phyloP scores from a whole-genome alignment of 2,329 filamentous ascomycete genomes.

The Clarireedia monteithiana region DNA sequence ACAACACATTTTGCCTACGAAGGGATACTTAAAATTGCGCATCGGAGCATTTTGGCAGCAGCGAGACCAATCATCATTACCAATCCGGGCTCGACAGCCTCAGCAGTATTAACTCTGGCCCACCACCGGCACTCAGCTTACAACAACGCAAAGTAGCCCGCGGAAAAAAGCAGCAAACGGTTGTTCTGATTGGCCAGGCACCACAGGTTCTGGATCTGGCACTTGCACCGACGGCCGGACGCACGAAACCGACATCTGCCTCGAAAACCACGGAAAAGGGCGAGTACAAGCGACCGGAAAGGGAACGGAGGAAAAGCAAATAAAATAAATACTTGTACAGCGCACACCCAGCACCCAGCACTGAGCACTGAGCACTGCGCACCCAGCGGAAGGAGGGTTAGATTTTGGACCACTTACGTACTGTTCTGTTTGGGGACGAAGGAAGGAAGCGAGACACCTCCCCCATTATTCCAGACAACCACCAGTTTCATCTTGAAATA shows the following conservation, averaged over 20 bases:
- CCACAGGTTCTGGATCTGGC: neutral
- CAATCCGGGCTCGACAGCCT: no score
- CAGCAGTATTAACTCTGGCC: no score
- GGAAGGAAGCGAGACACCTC: constrained; percentile 8
- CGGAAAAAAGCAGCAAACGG: constrained; percentile 16
- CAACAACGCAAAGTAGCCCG: neutral
- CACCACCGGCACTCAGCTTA: neutral
- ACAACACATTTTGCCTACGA: no score
- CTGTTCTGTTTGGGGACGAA: neutral
- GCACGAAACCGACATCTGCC: constrained; percentile 15
- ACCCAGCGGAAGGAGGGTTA: neutral
- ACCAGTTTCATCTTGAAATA: constrained; percentile 7
- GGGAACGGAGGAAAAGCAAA: neutral
- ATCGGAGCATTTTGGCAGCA: no score
- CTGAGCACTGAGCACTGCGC: neutral
- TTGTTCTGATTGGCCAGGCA: constrained; percentile 14
- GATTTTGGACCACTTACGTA: neutral
- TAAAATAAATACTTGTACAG: neutral
- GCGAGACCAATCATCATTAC: no score
- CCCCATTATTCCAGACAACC: constrained; percentile 5
- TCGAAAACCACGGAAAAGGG: constrained; percentile 1
- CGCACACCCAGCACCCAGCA: neutral
- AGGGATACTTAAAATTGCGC: no score
- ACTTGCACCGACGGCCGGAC: constrained; percentile 8
- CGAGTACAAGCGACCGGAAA: constrained; percentile 10